phyloP scores from a whole-genome alignment of 805 yeast genomes.

The Pichia deserticola region DNA sequence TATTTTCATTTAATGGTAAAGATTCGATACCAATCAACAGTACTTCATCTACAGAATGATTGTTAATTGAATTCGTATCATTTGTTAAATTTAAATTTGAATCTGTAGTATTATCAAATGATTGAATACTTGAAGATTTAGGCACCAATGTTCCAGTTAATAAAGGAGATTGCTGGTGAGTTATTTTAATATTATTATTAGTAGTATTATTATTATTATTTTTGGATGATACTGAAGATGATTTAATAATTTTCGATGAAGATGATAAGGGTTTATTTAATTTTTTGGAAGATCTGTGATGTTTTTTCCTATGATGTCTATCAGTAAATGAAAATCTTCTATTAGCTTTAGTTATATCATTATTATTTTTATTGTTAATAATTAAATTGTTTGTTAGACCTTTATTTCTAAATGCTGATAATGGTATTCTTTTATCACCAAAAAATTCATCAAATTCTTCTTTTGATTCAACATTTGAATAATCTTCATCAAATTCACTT shows the following conservation, averaged over 20 bases:
- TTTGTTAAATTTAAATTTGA: not conserved
- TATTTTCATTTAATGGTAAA: not conserved
- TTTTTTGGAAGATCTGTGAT: conserved; percentile 10
- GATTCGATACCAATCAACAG: conserved; percentile 10
- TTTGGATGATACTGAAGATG: not conserved
- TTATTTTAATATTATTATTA: no score
- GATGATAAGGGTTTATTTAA: not conserved
- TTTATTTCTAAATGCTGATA: conserved; percentile 86
- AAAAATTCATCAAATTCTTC: conserved; percentile 10
- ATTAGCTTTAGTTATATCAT: conserved; percentile 3
- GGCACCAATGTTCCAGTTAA: not conserved
- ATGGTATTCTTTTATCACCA: conserved; percentile 51
- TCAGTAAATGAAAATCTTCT: conserved; percentile 22
- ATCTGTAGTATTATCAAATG: not conserved
- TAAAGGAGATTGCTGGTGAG: not conserved
- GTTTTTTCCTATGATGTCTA: conserved; percentile 9
- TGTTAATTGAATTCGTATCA: not conserved
- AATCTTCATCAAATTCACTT: conserved; percentile 67
- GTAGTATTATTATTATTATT: not conserved
- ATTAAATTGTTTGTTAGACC: not conserved
- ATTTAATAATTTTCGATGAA: conserved; percentile 13
- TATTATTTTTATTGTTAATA: not conserved
- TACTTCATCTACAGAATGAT: conserved; percentile 6
- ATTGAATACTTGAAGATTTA: not conserved
- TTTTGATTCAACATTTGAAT: conserved; percentile 3